Percentiles rank a stretch among this genome's conserved stretches.
Conservation (phyloP, 768 basidiomycete species). For the Leucogyrophana mollusca region DNA sequence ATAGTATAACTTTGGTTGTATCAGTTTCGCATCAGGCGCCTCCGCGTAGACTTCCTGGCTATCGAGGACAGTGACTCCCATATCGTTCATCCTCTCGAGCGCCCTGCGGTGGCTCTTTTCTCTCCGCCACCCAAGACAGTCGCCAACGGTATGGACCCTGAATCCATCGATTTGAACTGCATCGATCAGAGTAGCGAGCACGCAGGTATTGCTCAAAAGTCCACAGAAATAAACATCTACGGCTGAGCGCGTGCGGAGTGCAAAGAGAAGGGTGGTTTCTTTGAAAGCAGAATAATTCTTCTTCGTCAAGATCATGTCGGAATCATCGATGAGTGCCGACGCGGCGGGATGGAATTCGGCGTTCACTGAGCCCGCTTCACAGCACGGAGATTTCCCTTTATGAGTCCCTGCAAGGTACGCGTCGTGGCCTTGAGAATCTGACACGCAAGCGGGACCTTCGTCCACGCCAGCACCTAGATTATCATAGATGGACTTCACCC, state of each 20-base stretch:
- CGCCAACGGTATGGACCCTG: conserved; percentile 17
- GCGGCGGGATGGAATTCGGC: conserved; percentile 18
- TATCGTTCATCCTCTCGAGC: conserved; percentile 16
- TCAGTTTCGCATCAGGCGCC: not conserved
- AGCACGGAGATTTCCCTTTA: conserved; percentile 22
- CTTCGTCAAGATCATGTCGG: conserved; percentile 19
- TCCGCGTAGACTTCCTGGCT: conserved; percentile 7
- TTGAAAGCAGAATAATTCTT: conserved; percentile 27
- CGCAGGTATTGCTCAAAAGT: conserved; percentile 25
- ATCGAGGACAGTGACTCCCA: conserved; percentile 6
- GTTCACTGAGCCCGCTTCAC: conserved; percentile 16
- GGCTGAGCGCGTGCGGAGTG: conserved; percentile 14
- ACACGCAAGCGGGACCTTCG: not conserved
- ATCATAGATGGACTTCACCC: conserved; percentile 23
- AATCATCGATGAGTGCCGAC: conserved; percentile 10
- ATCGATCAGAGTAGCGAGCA: conserved; percentile 23
- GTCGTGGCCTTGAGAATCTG: not conserved
- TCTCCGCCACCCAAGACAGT: conserved; percentile 26
- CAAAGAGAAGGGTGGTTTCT: conserved; percentile 16
- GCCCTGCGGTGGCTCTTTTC: conserved; percentile 22
- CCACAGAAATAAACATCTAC: conserved; percentile 21
- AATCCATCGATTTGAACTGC: conserved; percentile 15
- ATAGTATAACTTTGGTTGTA: conserved; percentile 20
- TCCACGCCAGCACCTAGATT: not conserved
- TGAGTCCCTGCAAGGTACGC: conserved; percentile 20